phyloP scores from a whole-genome alignment of 2,329 filamentous ascomycete genomes.

The Cladosporium sp. region DNA sequence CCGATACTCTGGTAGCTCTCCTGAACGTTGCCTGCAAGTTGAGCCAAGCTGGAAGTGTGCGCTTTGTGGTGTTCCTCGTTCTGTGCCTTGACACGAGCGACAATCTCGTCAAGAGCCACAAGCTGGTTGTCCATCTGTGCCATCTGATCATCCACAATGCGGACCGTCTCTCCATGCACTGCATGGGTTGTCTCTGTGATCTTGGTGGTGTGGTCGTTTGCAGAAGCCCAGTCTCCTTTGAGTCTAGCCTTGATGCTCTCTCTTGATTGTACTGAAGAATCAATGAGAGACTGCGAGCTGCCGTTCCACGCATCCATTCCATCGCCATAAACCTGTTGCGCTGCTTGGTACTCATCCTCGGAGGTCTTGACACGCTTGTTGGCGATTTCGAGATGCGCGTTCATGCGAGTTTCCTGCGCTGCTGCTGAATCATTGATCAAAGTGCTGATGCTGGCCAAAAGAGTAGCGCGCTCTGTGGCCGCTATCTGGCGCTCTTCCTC shows the following conservation, averaged over 20 bases:
- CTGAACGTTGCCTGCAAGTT: conserved; percentile 63
- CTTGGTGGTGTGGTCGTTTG: conserved; percentile 73
- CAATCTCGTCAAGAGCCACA: conserved; percentile 83
- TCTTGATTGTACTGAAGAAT: conserved; percentile 66
- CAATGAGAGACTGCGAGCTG: conserved; percentile 63
- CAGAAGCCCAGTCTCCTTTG: conserved; percentile 77
- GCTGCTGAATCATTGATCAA: conserved; percentile 72
- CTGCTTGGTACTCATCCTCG: conserved; percentile 50
- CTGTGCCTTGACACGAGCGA: conserved; percentile 72
- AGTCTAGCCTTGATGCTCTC: conserved; percentile 76
- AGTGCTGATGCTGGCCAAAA: conserved; percentile 72
- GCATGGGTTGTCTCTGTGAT: conserved; percentile 80
- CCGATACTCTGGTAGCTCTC: conserved; percentile 68
- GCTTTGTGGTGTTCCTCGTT: conserved; percentile 72
- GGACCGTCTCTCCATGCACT: conserved; percentile 84
- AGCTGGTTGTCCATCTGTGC: conserved; percentile 83
- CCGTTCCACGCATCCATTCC: conserved; percentile 71
- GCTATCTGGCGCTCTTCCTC: conserved; percentile 72
- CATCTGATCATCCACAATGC: conserved; percentile 85
- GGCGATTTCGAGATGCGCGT: conserved; percentile 59
- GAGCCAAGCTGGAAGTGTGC: conserved; percentile 62
- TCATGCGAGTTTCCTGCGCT: conserved; percentile 66
- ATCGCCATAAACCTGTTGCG: conserved; percentile 60
- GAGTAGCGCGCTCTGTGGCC: conserved; percentile 64
- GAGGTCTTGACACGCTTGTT: conserved; percentile 45